Evolutionary conservation across 441 rosid species (phyloP), one percentile per base, ranked within the genome.

Genomic region (Biscutella laevigata): DNA sequence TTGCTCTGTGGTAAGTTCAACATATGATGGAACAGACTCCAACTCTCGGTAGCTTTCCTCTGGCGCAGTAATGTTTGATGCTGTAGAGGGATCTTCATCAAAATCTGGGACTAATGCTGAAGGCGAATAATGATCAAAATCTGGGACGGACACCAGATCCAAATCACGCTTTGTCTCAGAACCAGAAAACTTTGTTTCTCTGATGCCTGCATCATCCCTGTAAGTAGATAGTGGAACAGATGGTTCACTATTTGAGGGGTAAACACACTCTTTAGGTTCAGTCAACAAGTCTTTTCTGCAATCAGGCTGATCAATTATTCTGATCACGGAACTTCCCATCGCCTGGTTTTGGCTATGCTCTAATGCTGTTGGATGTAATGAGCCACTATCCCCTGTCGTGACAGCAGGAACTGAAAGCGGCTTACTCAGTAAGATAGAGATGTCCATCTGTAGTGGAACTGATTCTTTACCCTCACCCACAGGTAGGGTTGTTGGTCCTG

Each of bases 31-130:
- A 59, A 83, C 80, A 40, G 75, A 61, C 48, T 86, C 86, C 54
- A 90, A 76, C 51, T 90, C 95, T 53, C 34, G 76, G 68, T 70
- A 66, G 51, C 76, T 75, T 54, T 94, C 99, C 67, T 87, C 96
- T 53, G 73, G 70, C 15, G 71, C 57, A 45, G 69, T 61, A 40
- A 61, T 46, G 39, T 53, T 75, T 53, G 80, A 72, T 68, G 59
- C 67, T 71, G 68, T 59, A 28, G 76, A 75, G 45, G 75, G 71
- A 55, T 65, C 67, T 71, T 69, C 70, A 53, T 92, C 86, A 66
- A 59, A 53, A 58, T 83, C 96, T 58, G 76, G 61, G 37, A 53
- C 59, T 63, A 74, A 68, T 46, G 36, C 51, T 62, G 71, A 62
- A 41, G 64, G 54, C 16, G 49, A 57, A 38, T 21, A 42, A 28